Evolutionary conservation across 306 rosid genomes (phyloP).

Genomic region (Medicago ruthenica): DNA sequence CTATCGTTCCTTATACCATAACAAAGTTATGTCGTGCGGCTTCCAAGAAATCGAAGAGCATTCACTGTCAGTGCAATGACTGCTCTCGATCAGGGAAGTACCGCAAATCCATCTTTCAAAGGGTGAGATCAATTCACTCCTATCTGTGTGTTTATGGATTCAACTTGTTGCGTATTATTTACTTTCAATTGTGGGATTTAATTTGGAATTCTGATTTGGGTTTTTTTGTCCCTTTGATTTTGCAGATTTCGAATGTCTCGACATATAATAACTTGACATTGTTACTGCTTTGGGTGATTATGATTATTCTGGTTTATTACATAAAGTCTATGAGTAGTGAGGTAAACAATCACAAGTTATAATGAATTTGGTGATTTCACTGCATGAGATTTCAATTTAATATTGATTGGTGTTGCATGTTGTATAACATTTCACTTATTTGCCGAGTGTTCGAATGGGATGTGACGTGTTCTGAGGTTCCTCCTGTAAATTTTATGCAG

Average conservation of each 20-base stretch:
- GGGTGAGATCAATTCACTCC: conserved; percentile 56
- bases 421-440: conserved; percentile 28
- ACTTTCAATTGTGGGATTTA: not conserved
- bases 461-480: conserved; percentile 26
- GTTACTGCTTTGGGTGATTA: conserved; percentile 82
- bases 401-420: conserved; percentile 28
- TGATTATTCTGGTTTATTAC: conserved; percentile 87
- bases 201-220: not conserved
- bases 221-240: conserved; percentile 23
- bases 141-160: not conserved
- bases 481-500: conserved; percentile 50
- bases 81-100: conserved; percentile 88
- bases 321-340: conserved; percentile 82
- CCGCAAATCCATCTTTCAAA: conserved; percentile 81
- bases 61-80: conserved; percentile 91
- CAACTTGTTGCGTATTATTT: conserved; percentile 4
- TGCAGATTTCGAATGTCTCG: conserved; percentile 91
- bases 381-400: conserved; percentile 21
- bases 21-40: conserved; percentile 77
- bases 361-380: conserved; percentile 11
- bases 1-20: conserved; percentile 90
- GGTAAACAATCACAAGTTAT: conserved; percentile 57
- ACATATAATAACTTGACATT: conserved; percentile 80
- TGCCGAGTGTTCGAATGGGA: conserved; percentile 20
- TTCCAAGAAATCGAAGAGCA: conserved; percentile 80